Evolutionary conservation across 495 filamentous ascomycete genomes (phyloP).

Genomic region (Xylaria telfairii): DNA sequence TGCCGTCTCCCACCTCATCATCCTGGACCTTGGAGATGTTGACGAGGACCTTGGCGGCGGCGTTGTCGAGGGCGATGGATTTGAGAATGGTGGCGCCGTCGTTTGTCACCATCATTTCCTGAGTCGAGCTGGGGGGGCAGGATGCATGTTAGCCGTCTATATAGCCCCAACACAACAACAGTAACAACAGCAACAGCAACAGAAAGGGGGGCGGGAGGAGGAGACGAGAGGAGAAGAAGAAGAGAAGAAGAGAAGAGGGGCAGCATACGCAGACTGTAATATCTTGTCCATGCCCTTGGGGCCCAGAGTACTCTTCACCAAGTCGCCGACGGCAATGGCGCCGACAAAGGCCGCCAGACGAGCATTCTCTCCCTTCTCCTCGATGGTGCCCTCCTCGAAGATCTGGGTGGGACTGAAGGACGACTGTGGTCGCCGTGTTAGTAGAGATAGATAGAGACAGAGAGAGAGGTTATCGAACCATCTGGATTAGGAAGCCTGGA

Average conservation of each 20-base stretch:
- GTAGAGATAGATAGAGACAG: not conserved
- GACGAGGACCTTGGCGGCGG: constrained; percentile 94
- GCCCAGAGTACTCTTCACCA: constrained; percentile 95
- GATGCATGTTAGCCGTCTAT: constrained; percentile 20
- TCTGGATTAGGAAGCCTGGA: constrained; percentile 20
- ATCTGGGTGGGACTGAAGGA: constrained; percentile 93
- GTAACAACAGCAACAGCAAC: not conserved
- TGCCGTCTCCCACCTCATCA: constrained; percentile 97
- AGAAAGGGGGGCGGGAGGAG: not conserved
- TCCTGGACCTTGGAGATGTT: constrained; percentile 99
- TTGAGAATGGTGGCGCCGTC: constrained; percentile 98
- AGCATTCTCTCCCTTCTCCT: constrained; percentile 99
- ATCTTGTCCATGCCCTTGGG: constrained; percentile 99
- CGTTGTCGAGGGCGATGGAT: constrained; percentile 98
- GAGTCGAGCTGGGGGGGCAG: constrained; percentile 73
- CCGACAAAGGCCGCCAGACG: constrained; percentile 96
- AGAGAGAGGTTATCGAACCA: constrained; percentile 27
- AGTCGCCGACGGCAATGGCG: constrained; percentile 94
- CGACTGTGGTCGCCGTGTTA: no score
- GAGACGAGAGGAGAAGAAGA: not conserved
- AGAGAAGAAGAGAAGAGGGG: not conserved
- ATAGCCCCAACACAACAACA: not conserved
- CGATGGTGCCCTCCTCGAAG: constrained; percentile 94
- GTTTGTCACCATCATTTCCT: constrained; percentile 97
- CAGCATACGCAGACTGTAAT: constrained; percentile 87